Conservation (phyloP, 371 early-diverging fungal genomes). For the Cokeromyces recurvatus region DNA sequence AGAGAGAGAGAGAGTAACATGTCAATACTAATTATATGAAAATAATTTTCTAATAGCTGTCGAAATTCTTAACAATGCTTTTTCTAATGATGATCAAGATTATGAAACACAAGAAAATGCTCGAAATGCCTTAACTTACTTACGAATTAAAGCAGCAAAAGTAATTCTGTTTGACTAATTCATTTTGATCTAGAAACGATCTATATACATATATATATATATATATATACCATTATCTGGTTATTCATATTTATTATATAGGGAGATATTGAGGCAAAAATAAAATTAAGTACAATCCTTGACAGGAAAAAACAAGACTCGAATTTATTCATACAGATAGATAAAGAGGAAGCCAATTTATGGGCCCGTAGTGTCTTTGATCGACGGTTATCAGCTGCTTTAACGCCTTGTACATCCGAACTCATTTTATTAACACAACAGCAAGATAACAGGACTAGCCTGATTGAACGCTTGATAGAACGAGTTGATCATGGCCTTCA, state of each 20-base stretch:
- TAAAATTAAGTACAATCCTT: conserved; percentile 38
- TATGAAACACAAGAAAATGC: conserved; percentile 7
- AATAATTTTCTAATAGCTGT: conserved; percentile 12
- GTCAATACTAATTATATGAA: background rate
- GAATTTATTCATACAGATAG: background rate
- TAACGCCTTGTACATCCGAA: conserved; percentile 23
- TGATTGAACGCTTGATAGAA: conserved; percentile 19
- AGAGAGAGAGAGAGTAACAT: background rate
- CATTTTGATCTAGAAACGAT: background rate
- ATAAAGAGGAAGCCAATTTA: conserved; percentile 32
- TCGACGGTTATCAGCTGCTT: conserved; percentile 31
- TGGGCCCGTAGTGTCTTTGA: conserved; percentile 46
- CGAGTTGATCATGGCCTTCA: conserved; percentile 10
- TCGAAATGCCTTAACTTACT: conserved; percentile 17
- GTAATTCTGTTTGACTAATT: too few species aligned
- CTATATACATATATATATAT: background rate
- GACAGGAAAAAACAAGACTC: conserved; percentile 2
- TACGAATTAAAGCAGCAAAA: conserved; percentile 28
- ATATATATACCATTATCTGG: too few species aligned
- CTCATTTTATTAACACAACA: conserved; percentile 13
- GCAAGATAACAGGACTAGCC: background rate
- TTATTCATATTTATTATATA: too few species aligned
- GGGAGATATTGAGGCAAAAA: conserved; percentile 46
- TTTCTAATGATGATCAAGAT: background rate
- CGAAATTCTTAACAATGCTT: conserved; percentile 13